A percentile compares a stretch with the other conserved stretches of the same genome.
phyloP scores from a whole-genome alignment of 495 filamentous ascomycete genomes.

The Lophium mytilinum region DNA sequence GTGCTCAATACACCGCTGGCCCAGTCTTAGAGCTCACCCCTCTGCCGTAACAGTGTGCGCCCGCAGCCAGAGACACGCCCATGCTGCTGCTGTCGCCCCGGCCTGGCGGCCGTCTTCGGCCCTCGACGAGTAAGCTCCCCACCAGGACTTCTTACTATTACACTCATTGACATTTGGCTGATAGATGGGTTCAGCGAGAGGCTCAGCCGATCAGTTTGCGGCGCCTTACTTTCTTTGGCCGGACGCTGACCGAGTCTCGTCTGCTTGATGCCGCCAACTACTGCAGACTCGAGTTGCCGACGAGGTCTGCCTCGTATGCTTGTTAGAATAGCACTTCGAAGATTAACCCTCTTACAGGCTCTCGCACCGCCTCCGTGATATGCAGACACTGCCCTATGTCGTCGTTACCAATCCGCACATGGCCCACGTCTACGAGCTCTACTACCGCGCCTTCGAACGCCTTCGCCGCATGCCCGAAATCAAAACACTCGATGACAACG shows the following conservation, averaged over 20 bases:
- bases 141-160: not conserved
- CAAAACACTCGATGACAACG: slow-evolving; percentile 82
- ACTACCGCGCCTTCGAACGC: slow-evolving; percentile 89
- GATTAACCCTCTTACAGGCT: slow-evolving; percentile 43
- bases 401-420: slow-evolving; percentile 94
- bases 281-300: slow-evolving; percentile 88
- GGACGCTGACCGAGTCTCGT: slow-evolving; percentile 81
- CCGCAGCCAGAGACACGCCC: not conserved
- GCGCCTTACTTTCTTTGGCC: slow-evolving; percentile 89
- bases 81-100: slow-evolving; percentile 32
- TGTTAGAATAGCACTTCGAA: not conserved
- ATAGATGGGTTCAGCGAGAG: slow-evolving; percentile 78
- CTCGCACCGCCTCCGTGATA: slow-evolving; percentile 90
- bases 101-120: slow-evolving; percentile 74
- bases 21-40: not conserved
- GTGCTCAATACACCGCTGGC: not conserved
- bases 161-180: slow-evolving; percentile 13
- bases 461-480: slow-evolving; percentile 79
- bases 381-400: slow-evolving; percentile 92
- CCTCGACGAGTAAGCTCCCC: slow-evolving; percentile 69
- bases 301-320: slow-evolving; percentile 45
- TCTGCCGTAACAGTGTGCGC: not conserved
- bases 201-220: slow-evolving; percentile 81
- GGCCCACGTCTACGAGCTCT: slow-evolving; percentile 90
- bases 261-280: slow-evolving; percentile 94